Percentiles rank a stretch among this genome's conserved stretches.
These are phyloP conservation scores for Bothriochloa decipiens DNA, from an alignment of 176 grass and related monocot genomes.

Conservation along the genomic window DNA sequence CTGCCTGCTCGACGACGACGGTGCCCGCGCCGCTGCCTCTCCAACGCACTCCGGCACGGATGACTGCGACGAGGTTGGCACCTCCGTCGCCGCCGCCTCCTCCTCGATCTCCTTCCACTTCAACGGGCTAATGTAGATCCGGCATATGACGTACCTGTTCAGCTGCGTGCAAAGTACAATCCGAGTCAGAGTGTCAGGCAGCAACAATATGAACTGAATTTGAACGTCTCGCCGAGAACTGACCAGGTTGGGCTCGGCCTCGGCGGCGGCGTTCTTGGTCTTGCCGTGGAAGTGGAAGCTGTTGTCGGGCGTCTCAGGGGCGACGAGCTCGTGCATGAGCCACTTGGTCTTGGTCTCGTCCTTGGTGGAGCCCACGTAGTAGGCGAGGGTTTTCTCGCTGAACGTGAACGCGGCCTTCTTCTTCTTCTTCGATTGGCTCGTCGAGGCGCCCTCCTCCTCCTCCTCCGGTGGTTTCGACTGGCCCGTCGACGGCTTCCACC, in stretches of 20 bases:
- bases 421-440: neutral
- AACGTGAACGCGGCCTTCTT: neutral
- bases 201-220: neutral
- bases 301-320: constrained; percentile 13
- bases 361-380: constrained; percentile 16
- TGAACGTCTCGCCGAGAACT: neutral
- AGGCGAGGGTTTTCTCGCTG: constrained; percentile 16
- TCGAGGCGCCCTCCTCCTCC: neutral
- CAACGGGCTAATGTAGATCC: constrained; percentile 28
- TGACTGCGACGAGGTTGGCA: neutral
- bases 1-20: neutral
- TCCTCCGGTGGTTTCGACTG: neutral
- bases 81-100: neutral
- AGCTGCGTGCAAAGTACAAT: constrained; percentile 18
- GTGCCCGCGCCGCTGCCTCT: neutral
- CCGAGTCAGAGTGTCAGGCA: neutral
- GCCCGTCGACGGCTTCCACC: constrained; percentile 49
- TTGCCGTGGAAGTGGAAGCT: neutral
- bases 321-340: constrained; percentile 47
- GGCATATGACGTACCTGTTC: constrained; percentile 34
- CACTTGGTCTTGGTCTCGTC: constrained; percentile 41
- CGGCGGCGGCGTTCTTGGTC: neutral
- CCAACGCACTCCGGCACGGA: neutral
- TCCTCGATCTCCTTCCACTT: neutral
- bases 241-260: constrained; percentile 6